Evolutionary conservation across 208 protist species (phyloP).

Genomic region (Trypanosoma rangeli): DNA sequence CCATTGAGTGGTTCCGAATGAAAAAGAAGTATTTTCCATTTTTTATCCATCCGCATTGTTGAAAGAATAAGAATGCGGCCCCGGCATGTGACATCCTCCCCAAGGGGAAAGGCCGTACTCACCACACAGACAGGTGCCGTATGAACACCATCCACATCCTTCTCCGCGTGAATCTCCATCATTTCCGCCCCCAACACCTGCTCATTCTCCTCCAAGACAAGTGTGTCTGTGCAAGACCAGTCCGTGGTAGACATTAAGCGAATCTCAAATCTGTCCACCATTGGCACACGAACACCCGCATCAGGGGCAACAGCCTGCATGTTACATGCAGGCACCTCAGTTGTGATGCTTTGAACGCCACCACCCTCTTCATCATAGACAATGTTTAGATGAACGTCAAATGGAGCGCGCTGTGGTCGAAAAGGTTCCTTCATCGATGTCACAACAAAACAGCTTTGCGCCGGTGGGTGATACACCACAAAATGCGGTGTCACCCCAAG

Average conservation of each 20-base stretch:
- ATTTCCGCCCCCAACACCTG: slow-evolving; percentile 65
- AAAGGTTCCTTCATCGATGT: slow-evolving; percentile 67
- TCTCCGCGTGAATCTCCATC: slow-evolving; percentile 56
- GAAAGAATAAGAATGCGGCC: slow-evolving; percentile 67
- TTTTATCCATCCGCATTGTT: slow-evolving; percentile 32
- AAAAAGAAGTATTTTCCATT: slow-evolving; percentile 39
- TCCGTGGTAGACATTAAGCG: slow-evolving; percentile 52
- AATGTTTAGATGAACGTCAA: slow-evolving; percentile 80
- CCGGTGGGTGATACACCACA: slow-evolving; percentile 69
- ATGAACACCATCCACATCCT: slow-evolving; percentile 34
- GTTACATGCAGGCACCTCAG: slow-evolving; percentile 39
- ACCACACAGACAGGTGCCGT: slow-evolving; percentile 72
- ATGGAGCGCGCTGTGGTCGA: slow-evolving; percentile 62
- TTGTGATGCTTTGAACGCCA: slow-evolving; percentile 36
- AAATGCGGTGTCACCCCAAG: slow-evolving; percentile 82
- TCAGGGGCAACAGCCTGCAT: slow-evolving; percentile 31
- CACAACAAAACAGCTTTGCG: slow-evolving; percentile 68
- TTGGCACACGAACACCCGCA: slow-evolving; percentile 58
- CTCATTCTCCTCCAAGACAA: slow-evolving; percentile 80
- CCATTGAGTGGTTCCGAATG: slow-evolving; percentile 79
- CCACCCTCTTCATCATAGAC: slow-evolving; percentile 46
- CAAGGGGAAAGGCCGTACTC: slow-evolving; percentile 81
- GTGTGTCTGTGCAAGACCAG: slow-evolving; percentile 47
- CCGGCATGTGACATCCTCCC: slow-evolving; percentile 82
- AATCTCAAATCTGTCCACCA: slow-evolving; percentile 69